phyloP scores from a whole-genome alignment of 2,329 filamentous ascomycete genomes.

The Nannizziopsis arthrosporioides region DNA sequence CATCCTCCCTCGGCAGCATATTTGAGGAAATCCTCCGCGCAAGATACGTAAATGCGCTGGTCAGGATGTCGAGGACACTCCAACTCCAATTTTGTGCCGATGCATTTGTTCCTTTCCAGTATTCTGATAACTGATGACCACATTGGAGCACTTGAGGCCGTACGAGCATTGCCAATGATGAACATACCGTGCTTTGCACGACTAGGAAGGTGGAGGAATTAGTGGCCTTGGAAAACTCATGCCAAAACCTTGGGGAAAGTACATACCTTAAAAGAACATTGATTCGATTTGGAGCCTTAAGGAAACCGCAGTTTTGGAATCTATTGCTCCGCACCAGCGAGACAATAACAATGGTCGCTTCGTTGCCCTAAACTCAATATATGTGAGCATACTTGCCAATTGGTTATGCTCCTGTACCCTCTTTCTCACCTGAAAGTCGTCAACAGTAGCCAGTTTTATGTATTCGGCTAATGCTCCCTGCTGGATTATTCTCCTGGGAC shows the following conservation, averaged over 20 bases:
- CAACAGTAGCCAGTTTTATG: slow-evolving; percentile 3
- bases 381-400: too few species aligned
- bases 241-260: not conserved
- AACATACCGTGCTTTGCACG: slow-evolving; percentile 26
- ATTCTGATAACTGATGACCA: slow-evolving; percentile 7
- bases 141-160: slow-evolving; percentile 3
- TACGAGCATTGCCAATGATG: slow-evolving; percentile 19
- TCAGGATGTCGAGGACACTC: slow-evolving; percentile 50
- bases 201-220: slow-evolving; percentile 13
- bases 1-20: slow-evolving; percentile 31
- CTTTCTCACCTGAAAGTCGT: not conserved
- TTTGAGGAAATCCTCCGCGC: slow-evolving; percentile 47
- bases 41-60: slow-evolving; percentile 38
- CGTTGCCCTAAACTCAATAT: slow-evolving; percentile 22
- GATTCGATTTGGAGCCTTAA: slow-evolving; percentile 25
- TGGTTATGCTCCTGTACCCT: slow-evolving; percentile 13
- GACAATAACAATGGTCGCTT: slow-evolving; percentile 25
- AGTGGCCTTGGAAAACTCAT: too few species aligned
- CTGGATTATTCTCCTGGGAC: too few species aligned
- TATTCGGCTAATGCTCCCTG: too few species aligned
- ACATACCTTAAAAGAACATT: slow-evolving; percentile 18
- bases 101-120: not conserved
- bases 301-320: slow-evolving; percentile 20
- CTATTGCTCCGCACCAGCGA: slow-evolving; percentile 24
- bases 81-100: slow-evolving; percentile 1